phyloP scores from a whole-genome alignment of 2,329 filamentous ascomycete genomes.

The Fusarium sp. region DNA sequence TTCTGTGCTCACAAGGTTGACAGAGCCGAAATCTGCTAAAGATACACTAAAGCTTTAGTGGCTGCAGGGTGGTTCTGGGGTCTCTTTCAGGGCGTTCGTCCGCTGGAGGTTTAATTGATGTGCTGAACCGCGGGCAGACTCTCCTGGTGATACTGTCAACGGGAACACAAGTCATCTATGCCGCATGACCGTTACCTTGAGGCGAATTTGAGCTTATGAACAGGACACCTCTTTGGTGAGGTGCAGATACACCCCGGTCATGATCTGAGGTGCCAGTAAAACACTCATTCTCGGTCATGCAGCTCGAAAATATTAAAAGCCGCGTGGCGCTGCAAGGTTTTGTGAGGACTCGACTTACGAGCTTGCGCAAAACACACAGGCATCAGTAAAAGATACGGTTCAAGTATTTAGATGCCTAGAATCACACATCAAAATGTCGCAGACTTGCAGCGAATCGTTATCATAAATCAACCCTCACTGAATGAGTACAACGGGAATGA shows the following conservation, averaged over 20 bases:
- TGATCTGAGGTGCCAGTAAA: slow-evolving; percentile 19
- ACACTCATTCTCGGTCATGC: slow-evolving; percentile 9
- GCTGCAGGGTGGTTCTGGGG: slow-evolving; percentile 11
- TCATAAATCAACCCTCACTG: not conserved
- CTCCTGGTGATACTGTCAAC: not conserved
- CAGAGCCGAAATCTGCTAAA: slow-evolving; percentile 25
- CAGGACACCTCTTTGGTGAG: not conserved
- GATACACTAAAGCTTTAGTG: slow-evolving; percentile 35
- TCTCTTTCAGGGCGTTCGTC: slow-evolving; percentile 21
- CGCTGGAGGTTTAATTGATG: slow-evolving; percentile 11
- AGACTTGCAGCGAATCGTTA: not conserved
- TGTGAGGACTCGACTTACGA: slow-evolving; percentile 24
- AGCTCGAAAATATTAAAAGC: slow-evolving; percentile 31
- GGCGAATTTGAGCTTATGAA: not conserved
- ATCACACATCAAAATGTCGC: not conserved
- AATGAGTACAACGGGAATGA: slow-evolving; percentile 19
- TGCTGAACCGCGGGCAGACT: not conserved
- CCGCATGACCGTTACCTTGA: slow-evolving; percentile 15
- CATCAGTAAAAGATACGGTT: not conserved
- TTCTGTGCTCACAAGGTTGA: not conserved
- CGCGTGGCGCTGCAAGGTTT: slow-evolving; percentile 45
- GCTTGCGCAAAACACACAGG: slow-evolving; percentile 21
- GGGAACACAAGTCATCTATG: slow-evolving; percentile 3
- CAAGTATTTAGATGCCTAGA: slow-evolving; percentile 3
- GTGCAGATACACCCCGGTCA: not conserved